Base-by-base conservation (phyloP, 805 yeast species). In the Phaffomyces antillensis region DNA sequence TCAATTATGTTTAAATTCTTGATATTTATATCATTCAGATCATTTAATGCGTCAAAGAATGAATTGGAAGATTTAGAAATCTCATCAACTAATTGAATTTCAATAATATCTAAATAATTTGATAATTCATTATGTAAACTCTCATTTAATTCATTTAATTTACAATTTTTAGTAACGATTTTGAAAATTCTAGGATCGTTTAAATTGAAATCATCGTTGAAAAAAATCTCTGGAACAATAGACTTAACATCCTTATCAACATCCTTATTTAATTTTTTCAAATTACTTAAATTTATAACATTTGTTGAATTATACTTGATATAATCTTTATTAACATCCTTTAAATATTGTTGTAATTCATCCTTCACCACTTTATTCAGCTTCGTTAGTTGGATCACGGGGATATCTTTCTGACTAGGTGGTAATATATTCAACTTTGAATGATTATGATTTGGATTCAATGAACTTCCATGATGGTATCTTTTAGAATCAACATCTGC, bases 141-240 rank as follows among this genome's bases (percentile, higher is more conserved):
- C 55, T 77, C 76, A 52, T 78, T 72, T 13, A 77, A 58, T 7
- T 70, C 65, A 37, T 72, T 70, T 18, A 78, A 66, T 17, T 75
- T 74, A 3, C 77, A 66, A 36, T 75, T 76, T 37, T 81, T 88
- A 13, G 85, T 72, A 3, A 90, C 96, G 47, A 76, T 70, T 44
- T 81, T 79, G 61, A 91, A 91, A 1, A 82, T 73, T 45, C 96
- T 72, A 7, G 96, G 96, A 59, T 93, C 88, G 54, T 93, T 97
- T 35, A 93, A 70, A 51, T 86, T 72, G 64, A 93, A 93, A 36
- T 79, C 75, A 8, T 75, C 68, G 24, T 75, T 76, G 50, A 83
- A 80, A 54, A 76, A 93, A 1, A 87, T 77, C 3, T 67, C 62
- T 20, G 23, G 23, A 7, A 20, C 6, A 20, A 4, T 20, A 5